These are phyloP conservation scores for Globisporangium okanoganense DNA, from an alignment of 352 stramenopile species.

Conservation along the genomic window DNA sequence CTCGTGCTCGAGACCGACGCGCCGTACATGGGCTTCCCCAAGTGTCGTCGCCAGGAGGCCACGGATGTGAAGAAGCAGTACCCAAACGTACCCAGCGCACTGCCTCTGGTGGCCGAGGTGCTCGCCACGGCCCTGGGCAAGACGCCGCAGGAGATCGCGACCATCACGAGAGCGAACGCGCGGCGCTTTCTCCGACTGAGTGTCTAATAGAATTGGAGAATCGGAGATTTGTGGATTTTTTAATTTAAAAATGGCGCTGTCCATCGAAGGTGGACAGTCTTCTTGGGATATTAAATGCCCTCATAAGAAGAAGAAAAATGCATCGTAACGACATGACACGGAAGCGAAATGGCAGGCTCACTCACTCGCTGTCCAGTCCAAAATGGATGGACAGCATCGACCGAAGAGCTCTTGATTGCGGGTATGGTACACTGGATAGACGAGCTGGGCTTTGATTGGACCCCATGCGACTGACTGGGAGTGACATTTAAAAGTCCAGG, in stretches of 20 bases:
- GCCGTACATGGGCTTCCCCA: conserved; percentile 89
- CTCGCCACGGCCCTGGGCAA: conserved; percentile 43
- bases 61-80: conserved; percentile 58
- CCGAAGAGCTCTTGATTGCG: background rate
- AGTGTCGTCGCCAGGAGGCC: conserved; percentile 39
- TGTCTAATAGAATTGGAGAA: background rate
- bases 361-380: background rate
- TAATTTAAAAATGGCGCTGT: background rate
- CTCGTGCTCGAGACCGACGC: conserved; percentile 92
- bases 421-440: conserved; percentile 8
- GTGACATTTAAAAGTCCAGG: conserved; percentile 23
- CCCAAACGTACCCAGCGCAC: conserved; percentile 70
- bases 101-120: conserved; percentile 54
- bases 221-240: background rate
- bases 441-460: no score
- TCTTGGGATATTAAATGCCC: background rate
- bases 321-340: background rate
- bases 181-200: conserved; percentile 60
- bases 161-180: conserved; percentile 58
- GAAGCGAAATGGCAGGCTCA: background rate
- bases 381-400: background rate
- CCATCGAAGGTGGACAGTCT: background rate
- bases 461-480: no score
- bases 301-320: background rate
- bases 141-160: conserved; percentile 53